Evolutionary conservation across 164 flowering plant species (phyloP).

Genomic region (Litsea cubeba): DNA sequence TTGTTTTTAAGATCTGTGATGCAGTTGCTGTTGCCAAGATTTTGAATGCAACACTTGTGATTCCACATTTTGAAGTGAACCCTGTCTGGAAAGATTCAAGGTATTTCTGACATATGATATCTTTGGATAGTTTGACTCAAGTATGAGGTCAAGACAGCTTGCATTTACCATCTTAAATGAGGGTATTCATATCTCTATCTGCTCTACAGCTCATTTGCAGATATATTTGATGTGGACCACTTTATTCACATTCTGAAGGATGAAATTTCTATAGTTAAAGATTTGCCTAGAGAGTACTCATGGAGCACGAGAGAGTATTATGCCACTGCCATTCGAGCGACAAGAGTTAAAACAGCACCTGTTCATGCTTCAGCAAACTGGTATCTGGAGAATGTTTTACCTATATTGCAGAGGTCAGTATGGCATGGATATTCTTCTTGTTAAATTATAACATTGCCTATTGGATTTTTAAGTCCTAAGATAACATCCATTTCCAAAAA

Average conservation of each 20-base stretch:
- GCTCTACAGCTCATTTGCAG: conserved; percentile 74
- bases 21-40: conserved; percentile 98
- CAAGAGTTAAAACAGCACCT: conserved; percentile 87
- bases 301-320: conserved; percentile 99
- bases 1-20: conserved; percentile 66
- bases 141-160: neutral
- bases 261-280: conserved; percentile 78
- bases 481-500: neutral
- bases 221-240: conserved; percentile 97
- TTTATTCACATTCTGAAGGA: conserved; percentile 80
- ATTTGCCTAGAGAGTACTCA: conserved; percentile 69
- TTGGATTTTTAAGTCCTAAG: neutral
- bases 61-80: conserved; percentile 91
- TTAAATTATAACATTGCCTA: neutral
- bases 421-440: neutral
- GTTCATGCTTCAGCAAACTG: conserved; percentile 94
- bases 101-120: conserved; percentile 24
- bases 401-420: conserved; percentile 74
- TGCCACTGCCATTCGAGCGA: conserved; percentile 81
- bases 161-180: neutral
- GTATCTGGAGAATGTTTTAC: conserved; percentile 88
- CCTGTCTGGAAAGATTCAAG: conserved; percentile 98
- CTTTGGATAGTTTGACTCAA: neutral
- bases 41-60: conserved; percentile 92
- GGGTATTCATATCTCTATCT: neutral